Evolutionary conservation across 2,329 filamentous ascomycete genomes (phyloP).

Genomic region (Alternaria atra): DNA sequence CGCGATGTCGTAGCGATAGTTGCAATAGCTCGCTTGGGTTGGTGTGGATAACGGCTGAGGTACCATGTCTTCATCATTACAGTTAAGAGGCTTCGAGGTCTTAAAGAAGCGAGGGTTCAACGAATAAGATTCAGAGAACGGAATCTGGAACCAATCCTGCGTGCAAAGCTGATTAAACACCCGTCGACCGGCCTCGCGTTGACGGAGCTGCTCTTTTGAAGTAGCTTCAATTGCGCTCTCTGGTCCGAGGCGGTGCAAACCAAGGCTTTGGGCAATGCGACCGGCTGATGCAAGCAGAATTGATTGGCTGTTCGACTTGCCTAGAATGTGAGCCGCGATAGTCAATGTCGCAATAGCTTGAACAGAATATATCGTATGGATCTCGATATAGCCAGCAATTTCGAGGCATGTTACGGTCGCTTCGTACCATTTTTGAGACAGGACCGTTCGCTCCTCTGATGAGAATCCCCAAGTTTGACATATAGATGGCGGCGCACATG

Average conservation of each 20-base stretch:
- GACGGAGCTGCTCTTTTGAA: constrained; percentile 20
- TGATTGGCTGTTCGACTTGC: constrained; percentile 56
- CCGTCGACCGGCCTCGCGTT: constrained; percentile 45
- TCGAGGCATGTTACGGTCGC: constrained; percentile 56
- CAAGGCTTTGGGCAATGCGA: constrained; percentile 58
- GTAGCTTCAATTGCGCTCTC: constrained; percentile 10
- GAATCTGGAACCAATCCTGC: constrained; percentile 55
- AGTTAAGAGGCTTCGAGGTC: constrained; percentile 43
- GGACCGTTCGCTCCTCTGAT: constrained; percentile 44
- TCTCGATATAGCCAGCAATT: constrained; percentile 53
- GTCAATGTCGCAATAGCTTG: constrained; percentile 58
- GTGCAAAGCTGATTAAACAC: constrained; percentile 52
- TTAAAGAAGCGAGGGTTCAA: constrained; percentile 44
- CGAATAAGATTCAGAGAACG: constrained; percentile 52
- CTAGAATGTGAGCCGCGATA: constrained; percentile 58
- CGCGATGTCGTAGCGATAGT: constrained; percentile 50
- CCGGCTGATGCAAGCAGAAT: constrained; percentile 56
- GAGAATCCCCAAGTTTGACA: constrained; percentile 54
- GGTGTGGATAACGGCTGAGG: constrained; percentile 25
- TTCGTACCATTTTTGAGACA: constrained; percentile 57
- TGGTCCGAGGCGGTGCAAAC: constrained; percentile 53
- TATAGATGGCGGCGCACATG: constrained; percentile 46
- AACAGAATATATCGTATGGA: constrained; percentile 52
- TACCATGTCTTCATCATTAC: constrained; percentile 43
- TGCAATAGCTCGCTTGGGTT: constrained; percentile 47